Evolutionary conservation across 2,329 filamentous ascomycete genomes (phyloP).

Genomic region (Alternaria sp.): DNA sequence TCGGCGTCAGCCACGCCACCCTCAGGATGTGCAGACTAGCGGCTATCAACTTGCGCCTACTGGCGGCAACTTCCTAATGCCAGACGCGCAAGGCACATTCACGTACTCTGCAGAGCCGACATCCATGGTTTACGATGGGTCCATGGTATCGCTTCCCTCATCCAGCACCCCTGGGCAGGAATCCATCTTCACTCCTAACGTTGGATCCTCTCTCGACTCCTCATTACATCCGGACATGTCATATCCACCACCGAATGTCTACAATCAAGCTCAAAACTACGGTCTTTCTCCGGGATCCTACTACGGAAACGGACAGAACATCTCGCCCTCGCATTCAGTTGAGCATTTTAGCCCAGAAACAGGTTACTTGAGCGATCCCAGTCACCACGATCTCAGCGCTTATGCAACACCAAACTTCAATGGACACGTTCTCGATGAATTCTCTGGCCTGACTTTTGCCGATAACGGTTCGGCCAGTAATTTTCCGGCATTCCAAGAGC

Average conservation of each 20-base stretch:
- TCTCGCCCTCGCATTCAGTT: slow-evolving; percentile 48
- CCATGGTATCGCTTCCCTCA: slow-evolving; percentile 30
- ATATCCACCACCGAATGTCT: slow-evolving; percentile 36
- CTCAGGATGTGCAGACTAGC: slow-evolving; percentile 38
- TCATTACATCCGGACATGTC: slow-evolving; percentile 43
- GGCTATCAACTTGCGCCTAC: slow-evolving; percentile 29
- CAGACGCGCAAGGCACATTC: slow-evolving; percentile 44
- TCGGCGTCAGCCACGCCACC: slow-evolving; percentile 44
- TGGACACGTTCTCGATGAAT: slow-evolving; percentile 38
- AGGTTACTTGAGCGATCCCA: slow-evolving; percentile 44
- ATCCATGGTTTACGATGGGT: slow-evolving; percentile 41
- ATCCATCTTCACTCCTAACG: slow-evolving; percentile 39
- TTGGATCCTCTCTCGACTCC: slow-evolving; percentile 45
- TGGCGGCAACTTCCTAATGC: slow-evolving; percentile 34
- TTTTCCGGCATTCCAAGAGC: slow-evolving; percentile 31
- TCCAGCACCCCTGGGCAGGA: slow-evolving; percentile 35
- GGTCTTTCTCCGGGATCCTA: slow-evolving; percentile 37
- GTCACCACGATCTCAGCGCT: slow-evolving; percentile 38
- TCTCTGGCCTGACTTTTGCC: slow-evolving; percentile 36
- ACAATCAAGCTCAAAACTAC: slow-evolving; percentile 35
- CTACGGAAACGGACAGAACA: slow-evolving; percentile 37
- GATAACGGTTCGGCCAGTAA: slow-evolving; percentile 29
- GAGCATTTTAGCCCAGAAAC: slow-evolving; percentile 47
- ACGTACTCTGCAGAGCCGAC: slow-evolving; percentile 45
- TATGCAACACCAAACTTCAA: slow-evolving; percentile 44